Conservation (phyloP, 345 rosid genomes). For the Ceriops tagal region DNA sequence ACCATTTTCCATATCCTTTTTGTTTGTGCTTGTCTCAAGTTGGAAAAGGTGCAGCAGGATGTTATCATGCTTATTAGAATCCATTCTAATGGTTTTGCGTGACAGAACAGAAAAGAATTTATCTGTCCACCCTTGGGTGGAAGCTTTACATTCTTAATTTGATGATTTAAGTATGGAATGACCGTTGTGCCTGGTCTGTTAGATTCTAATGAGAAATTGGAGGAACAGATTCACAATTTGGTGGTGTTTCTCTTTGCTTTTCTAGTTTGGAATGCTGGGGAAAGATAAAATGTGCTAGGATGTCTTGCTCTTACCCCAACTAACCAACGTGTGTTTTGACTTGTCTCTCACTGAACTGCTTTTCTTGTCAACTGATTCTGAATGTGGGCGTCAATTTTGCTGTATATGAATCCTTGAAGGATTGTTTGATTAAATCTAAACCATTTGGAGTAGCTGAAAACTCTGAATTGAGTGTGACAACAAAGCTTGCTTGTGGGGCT, state of each 20-base stretch:
- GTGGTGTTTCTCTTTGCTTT: no score
- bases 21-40: not conserved
- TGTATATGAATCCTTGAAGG: conserved; percentile 81
- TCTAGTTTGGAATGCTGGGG: not conserved
- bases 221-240: no score
- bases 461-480: conserved; percentile 67
- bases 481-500: conserved; percentile 97
- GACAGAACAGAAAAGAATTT: no score
- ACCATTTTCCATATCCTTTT: no score
- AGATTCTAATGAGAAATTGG: no score
- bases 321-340: not conserved
- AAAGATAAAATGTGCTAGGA: not conserved
- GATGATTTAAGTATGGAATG: no score
- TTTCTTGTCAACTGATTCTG: conserved; percentile 50
- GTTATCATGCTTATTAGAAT: no score
- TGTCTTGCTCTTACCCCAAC: not conserved
- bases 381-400: conserved; percentile 92
- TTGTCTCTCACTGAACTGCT: not conserved
- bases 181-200: no score
- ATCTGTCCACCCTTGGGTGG: no score
- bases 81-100: no score
- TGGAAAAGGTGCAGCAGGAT: not conserved
- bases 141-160: no score
- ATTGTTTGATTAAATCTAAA: conserved; percentile 66
- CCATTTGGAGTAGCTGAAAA: conserved; percentile 69